Conservation (phyloP, 2,329 filamentous ascomycete genomes). For the Fusarium coicis region DNA sequence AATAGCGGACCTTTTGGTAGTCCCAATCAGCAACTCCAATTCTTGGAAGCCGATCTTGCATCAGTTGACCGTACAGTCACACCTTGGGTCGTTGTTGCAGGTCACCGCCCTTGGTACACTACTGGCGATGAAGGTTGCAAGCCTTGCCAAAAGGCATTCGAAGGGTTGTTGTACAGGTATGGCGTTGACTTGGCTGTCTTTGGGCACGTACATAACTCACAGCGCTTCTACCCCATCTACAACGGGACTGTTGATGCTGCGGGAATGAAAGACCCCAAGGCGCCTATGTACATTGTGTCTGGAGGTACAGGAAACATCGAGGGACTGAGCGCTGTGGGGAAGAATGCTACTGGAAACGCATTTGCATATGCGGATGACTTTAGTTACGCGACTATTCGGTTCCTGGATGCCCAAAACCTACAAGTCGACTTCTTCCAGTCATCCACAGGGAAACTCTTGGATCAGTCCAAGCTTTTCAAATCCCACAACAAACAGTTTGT, state of each 20-base stretch:
- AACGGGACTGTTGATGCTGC: slow-evolving; percentile 15
- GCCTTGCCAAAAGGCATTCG: slow-evolving; percentile 24
- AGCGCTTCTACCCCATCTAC: slow-evolving; percentile 12
- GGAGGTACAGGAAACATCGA: slow-evolving; percentile 25
- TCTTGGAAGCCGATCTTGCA: slow-evolving; percentile 49
- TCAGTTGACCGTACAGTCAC: slow-evolving; percentile 66
- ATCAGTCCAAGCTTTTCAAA: slow-evolving; percentile 14
- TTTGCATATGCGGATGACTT: slow-evolving; percentile 29
- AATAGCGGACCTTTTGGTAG: slow-evolving; percentile 18
- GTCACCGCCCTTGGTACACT: slow-evolving; percentile 61
- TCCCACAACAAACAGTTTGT: slow-evolving; percentile 17
- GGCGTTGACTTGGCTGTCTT: slow-evolving; percentile 19
- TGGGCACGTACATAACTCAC: slow-evolving; percentile 23
- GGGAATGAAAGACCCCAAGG: slow-evolving; percentile 15
- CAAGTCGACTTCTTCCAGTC: slow-evolving; percentile 15
- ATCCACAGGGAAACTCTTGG: slow-evolving; percentile 3
- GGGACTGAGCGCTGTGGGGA: slow-evolving; percentile 7
- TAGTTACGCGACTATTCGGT: slow-evolving; percentile 21
- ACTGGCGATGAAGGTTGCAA: slow-evolving; percentile 44
- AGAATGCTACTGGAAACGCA: not conserved
- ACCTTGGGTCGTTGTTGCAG: slow-evolving; percentile 54
- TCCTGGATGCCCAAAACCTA: slow-evolving; percentile 6
- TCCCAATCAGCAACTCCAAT: slow-evolving; percentile 18
- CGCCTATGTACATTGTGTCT: slow-evolving; percentile 23
- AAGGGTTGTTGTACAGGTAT: slow-evolving; percentile 19